phyloP scores from a whole-genome alignment of 2,329 filamentous ascomycete species.

The Colletotrichum higginsianum region DNA sequence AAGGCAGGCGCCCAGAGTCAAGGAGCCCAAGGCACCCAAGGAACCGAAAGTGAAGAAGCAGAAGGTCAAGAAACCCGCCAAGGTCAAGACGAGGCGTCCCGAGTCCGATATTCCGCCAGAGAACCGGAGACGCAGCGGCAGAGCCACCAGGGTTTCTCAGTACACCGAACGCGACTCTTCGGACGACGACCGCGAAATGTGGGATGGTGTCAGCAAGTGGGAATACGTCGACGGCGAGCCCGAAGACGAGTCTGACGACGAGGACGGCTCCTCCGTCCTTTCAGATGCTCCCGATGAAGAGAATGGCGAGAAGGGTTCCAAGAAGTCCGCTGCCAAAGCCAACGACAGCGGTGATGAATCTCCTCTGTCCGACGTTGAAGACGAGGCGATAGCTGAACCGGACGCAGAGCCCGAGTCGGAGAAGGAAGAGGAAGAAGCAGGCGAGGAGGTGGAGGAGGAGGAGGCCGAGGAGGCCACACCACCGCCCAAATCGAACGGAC shows the following conservation, averaged over 20 bases:
- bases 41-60: slow-evolving; percentile 50
- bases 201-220: slow-evolving; percentile 73
- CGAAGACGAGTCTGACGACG: slow-evolving; percentile 45
- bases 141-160: slow-evolving; percentile 55
- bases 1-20: slow-evolving; percentile 55
- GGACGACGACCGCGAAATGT: slow-evolving; percentile 74
- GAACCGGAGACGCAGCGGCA: slow-evolving; percentile 71
- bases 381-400: slow-evolving; percentile 39
- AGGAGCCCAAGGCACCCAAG: slow-evolving; percentile 37
- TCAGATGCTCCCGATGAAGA: slow-evolving; percentile 29
- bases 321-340: slow-evolving; percentile 36
- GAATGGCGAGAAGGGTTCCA: slow-evolving; percentile 42
- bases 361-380: slow-evolving; percentile 37
- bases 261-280: slow-evolving; percentile 30
- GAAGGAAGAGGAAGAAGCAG: slow-evolving; percentile 34
- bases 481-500: slow-evolving; percentile 40
- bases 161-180: slow-evolving; percentile 72
- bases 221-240: slow-evolving; percentile 61
- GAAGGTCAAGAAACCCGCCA: slow-evolving; percentile 49
- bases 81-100: slow-evolving; percentile 42
- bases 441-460: slow-evolving; percentile 35
- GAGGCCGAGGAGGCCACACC: slow-evolving; percentile 37
- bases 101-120: slow-evolving; percentile 48
- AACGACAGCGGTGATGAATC: slow-evolving; percentile 42
- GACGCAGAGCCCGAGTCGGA: slow-evolving; percentile 43